A percentile compares a stretch with the other conserved stretches of the same genome.
Conservation (phyloP, 176 grass and related monocot genomes). For the Aegilops umbellulata region DNA sequence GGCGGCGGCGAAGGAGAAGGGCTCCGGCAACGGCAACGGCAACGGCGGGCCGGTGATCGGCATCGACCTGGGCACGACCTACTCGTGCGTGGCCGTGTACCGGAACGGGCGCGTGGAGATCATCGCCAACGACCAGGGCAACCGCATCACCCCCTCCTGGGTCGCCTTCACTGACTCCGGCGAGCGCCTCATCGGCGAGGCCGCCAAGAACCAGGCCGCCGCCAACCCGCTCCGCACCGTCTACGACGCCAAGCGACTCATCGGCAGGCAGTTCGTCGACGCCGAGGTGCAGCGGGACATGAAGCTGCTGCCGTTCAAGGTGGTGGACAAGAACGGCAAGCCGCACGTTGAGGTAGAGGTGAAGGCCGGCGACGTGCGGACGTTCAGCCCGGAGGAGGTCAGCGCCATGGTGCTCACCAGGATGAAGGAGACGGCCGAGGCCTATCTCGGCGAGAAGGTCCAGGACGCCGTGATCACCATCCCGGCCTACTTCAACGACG, state of each 20-base stretch:
- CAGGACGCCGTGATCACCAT: conserved; percentile 69
- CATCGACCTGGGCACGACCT: conserved; percentile 82
- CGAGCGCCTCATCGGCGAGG: conserved; percentile 16
- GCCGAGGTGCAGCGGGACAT: conserved; percentile 65
- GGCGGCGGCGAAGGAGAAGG: background rate
- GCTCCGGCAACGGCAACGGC: background rate
- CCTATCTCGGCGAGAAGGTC: conserved; percentile 66
- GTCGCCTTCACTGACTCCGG: conserved; percentile 39
- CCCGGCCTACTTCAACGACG: conserved; percentile 91
- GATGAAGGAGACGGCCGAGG: conserved; percentile 87
- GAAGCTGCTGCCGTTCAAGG: conserved; percentile 65
- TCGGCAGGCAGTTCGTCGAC: conserved; percentile 53
- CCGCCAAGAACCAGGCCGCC: conserved; percentile 78
- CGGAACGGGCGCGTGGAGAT: conserved; percentile 73
- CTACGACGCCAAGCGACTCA: conserved; percentile 72
- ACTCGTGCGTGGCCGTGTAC: conserved; percentile 88
- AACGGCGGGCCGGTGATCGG: conserved; percentile 61
- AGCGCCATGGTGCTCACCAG: conserved; percentile 66
- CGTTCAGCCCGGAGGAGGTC: conserved; percentile 70
- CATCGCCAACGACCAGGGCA: conserved; percentile 88
- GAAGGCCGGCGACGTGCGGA: conserved; percentile 48
- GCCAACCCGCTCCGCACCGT: conserved; percentile 51
- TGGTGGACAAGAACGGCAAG: conserved; percentile 62
- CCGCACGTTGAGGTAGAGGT: conserved; percentile 61
- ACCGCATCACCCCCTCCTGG: conserved; percentile 79